A percentile compares a stretch with the other conserved stretches of the same genome.
Evolutionary conservation across 176 grass and related monocot species (phyloP).

Genomic region (Ensete glaucum): DNA sequence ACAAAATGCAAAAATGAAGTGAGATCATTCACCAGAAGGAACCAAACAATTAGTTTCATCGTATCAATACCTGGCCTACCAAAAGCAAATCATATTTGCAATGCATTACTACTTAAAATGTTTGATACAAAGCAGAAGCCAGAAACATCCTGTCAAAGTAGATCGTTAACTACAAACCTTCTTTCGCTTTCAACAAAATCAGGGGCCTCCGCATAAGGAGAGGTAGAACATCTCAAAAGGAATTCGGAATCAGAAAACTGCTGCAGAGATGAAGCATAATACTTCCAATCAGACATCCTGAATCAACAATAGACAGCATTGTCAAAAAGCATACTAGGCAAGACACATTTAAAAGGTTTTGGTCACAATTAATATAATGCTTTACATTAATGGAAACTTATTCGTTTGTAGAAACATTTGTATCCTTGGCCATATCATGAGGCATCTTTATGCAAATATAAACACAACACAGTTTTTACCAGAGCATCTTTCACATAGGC

Average conservation of each 20-base stretch:
- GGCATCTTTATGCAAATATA: background rate
- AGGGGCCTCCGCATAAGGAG: constrained; percentile 67
- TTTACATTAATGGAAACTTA: background rate
- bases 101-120: no score
- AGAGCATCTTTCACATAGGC: no score
- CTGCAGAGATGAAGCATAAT: constrained; percentile 32
- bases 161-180: constrained; percentile 33
- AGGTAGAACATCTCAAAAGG: constrained; percentile 67
- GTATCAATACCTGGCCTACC: no score
- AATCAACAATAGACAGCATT: constrained; percentile 20
- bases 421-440: background rate
- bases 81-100: no score
- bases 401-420: background rate
- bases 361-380: background rate
- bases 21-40: no score
- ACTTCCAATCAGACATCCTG: constrained; percentile 57
- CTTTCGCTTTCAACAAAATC: constrained; percentile 93
- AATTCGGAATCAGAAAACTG: constrained; percentile 64
- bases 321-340: constrained; percentile 8
- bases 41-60: no score
- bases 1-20: no score
- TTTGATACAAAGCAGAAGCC: background rate
- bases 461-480: no score
- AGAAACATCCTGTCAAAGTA: constrained; percentile 3
- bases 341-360: background rate